Evolutionary conservation across 176 grass and related monocot genomes (phyloP), one percentile per base, ranked within the genome.

Genomic region (Pontederia paniculata): DNA sequence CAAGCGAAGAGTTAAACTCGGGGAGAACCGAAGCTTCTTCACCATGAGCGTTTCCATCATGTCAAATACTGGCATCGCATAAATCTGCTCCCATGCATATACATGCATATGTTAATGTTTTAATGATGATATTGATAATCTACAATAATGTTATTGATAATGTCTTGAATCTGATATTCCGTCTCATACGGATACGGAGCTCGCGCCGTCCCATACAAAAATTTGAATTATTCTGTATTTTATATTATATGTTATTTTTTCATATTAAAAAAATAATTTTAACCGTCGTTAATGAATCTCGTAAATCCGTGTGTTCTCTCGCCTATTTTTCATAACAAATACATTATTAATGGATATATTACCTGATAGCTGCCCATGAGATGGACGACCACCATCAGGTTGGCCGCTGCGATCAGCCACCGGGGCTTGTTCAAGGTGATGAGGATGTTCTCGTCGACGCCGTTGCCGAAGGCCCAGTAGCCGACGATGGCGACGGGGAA

Each of bases 31-130:
- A 43, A 96, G 21, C 41, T 86, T 86, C 63, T 89, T 96, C 65
- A 96, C 78, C 15, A 96, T 79, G 43, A 86, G 68, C 11, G 90
- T 89, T 60, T 96, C 90, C 13, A 96, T 78, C 90, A 96, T 96
- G 71, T 96, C 90, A 20, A 96, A 89, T 28, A 89, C 90, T 0
- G 89, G 85, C 81, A 95, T 95, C 9, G 89, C 89, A 45, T 86
- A 95, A 21, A 95, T 73, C 89, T 94, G 62, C 45, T 56, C 20
- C 20, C 20, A 43, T 18, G 23, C 7, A 31, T 10, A 37, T 2
- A 37, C 28, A 37, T 37, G 28, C 28, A 37, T 37, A 37, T 37
- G 7, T 37, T 37, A 37, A 17, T 28, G 9, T 7, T 47, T 44
- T 48, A 14, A 10, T n/a, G 10, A 45, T 19, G 9, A 44, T 8